Percentiles rank a stretch among this genome's conserved stretches.
Conservation (phyloP, 164 flowering plant genomes). For the Litsea cubeba region DNA sequence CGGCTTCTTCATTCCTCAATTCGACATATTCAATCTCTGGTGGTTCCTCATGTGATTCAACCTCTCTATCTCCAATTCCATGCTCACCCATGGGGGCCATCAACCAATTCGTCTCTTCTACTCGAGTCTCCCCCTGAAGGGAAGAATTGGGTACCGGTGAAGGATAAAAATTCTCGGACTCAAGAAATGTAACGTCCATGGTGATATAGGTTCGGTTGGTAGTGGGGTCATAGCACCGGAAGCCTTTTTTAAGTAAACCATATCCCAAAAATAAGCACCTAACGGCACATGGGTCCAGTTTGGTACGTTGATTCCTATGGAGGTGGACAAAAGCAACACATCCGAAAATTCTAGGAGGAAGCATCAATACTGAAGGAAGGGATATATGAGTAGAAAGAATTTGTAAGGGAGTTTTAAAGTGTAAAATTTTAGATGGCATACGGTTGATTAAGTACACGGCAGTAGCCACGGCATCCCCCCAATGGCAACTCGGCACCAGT, state of each 20-base stretch:
- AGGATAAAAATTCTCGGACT: not conserved
- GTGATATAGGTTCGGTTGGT: not conserved
- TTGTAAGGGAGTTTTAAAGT: not conserved
- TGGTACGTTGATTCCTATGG: not conserved
- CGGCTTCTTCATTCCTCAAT: not conserved
- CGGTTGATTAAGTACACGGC: not conserved
- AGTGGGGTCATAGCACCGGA: not conserved
- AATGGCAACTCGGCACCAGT: not conserved
- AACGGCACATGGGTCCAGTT: not conserved
- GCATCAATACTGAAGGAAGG: not conserved
- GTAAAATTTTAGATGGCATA: not conserved
- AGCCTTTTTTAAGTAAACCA: conserved; percentile 1
- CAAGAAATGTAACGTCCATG: no score
- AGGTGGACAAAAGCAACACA: not conserved
- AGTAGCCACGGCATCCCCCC: not conserved
- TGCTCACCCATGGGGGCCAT: not conserved
- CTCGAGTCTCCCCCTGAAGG: not conserved
- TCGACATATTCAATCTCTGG: no score
- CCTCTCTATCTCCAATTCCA: not conserved
- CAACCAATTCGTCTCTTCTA: not conserved
- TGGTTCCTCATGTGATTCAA: not conserved
- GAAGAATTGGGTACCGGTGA: not conserved
- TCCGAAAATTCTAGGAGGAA: not conserved
- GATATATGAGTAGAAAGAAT: not conserved
- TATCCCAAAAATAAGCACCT: not conserved